phyloP scores from a whole-genome alignment of 164 flowering plant genomes.

The Vitis cinerea region DNA sequence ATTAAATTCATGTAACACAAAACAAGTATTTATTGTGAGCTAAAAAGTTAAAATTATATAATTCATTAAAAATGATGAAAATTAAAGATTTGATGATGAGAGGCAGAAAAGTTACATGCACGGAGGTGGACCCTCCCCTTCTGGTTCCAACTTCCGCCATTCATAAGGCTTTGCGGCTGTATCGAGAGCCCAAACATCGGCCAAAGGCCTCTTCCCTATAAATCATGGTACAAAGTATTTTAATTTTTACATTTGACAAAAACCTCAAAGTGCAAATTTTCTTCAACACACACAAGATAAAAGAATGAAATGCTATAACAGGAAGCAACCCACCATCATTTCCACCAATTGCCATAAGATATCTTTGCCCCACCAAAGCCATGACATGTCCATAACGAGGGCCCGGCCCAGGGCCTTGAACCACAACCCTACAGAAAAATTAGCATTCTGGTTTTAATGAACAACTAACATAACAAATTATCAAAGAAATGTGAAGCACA shows the following conservation, averaged over 20 bases:
- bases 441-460: slow-evolving; percentile 9
- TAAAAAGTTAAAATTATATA: too few relatives aligned
- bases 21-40: too few relatives aligned
- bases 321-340: slow-evolving; percentile 71
- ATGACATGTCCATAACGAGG: slow-evolving; percentile 99
- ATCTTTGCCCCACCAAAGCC: slow-evolving; percentile 99
- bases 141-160: slow-evolving; percentile 99
- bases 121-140: slow-evolving; percentile 99
- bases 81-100: background rate
- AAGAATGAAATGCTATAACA: background rate
- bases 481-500: background rate
- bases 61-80: too few relatives aligned
- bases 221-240: slow-evolving; percentile 14
- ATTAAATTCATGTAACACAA: too few relatives aligned
- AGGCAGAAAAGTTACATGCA: slow-evolving; percentile 72
- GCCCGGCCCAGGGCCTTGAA: slow-evolving; percentile 99
- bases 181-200: slow-evolving; percentile 99
- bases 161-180: slow-evolving; percentile 99
- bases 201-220: slow-evolving; percentile 90
- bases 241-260: slow-evolving; percentile 6
- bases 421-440: slow-evolving; percentile 70
- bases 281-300: background rate
- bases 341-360: slow-evolving; percentile 98
- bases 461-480: background rate
- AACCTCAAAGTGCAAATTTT: slow-evolving; percentile 2